Conservation (phyloP, 371 early-diverging fungal species). For the Rhizopus sp. region DNA sequence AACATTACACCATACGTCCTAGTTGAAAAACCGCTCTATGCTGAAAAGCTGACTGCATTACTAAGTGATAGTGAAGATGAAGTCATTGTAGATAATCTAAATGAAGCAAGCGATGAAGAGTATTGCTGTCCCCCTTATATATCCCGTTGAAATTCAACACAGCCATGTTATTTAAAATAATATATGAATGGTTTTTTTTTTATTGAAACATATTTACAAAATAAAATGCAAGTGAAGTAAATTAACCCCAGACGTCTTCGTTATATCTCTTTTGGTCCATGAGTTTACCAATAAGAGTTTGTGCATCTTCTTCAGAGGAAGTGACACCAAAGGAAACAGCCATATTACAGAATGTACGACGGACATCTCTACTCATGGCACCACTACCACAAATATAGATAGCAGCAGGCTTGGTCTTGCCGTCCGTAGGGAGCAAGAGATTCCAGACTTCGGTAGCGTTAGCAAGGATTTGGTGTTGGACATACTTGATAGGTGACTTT, state of each 20-base stretch:
- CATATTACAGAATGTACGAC: constrained; percentile 37
- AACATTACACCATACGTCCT: constrained; percentile 67
- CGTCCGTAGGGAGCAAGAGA: constrained; percentile 24
- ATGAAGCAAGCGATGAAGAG: constrained; percentile 15
- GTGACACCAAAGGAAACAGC: constrained; percentile 41
- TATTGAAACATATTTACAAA: not conserved
- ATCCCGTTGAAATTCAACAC: no score
- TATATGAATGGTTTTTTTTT: not conserved
- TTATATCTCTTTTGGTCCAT: constrained; percentile 41
- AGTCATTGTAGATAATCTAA: constrained; percentile 30
- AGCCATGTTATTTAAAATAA: not conserved
- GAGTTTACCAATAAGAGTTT: constrained; percentile 23
- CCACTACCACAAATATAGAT: constrained; percentile 50
- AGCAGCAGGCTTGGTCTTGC: constrained; percentile 21
- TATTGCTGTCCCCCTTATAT: not conserved
- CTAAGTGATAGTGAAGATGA: constrained; percentile 62
- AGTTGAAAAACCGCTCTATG: constrained; percentile 68
- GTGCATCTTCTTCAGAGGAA: constrained; percentile 34
- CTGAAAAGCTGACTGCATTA: constrained; percentile 65
- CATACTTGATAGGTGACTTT: constrained; percentile 37
- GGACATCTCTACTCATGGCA: constrained; percentile 51
- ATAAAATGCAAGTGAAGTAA: not conserved
- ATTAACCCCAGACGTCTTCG: constrained; percentile 58
- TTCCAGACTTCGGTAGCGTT: constrained; percentile 39
- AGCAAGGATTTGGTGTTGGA: constrained; percentile 46